Evolutionary conservation across 2,329 filamentous ascomycete genomes (phyloP).

Genomic region (Zymoseptoria brevis): DNA sequence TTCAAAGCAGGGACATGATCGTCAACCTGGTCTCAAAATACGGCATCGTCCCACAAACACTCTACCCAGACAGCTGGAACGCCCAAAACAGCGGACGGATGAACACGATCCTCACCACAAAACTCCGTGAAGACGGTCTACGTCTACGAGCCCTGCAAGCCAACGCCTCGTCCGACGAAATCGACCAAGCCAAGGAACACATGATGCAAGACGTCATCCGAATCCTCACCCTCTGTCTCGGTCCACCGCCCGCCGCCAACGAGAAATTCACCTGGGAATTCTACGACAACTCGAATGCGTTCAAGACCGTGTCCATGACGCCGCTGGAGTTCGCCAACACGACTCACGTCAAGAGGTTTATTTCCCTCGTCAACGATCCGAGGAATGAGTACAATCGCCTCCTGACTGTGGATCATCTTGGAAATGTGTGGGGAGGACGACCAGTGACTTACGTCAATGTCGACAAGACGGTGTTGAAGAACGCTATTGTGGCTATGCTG

Average conservation of each 20-base stretch:
- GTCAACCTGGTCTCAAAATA: constrained; percentile 81
- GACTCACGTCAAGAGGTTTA: constrained; percentile 58
- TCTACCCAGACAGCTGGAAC: constrained; percentile 79
- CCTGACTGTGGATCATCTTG: constrained; percentile 68
- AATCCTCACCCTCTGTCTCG: constrained; percentile 74
- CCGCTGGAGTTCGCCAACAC: constrained; percentile 66
- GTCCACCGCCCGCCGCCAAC: constrained; percentile 63
- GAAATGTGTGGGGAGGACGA: constrained; percentile 71
- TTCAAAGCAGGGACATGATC: constrained; percentile 62
- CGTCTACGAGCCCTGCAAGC: constrained; percentile 53
- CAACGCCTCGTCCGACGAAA: constrained; percentile 29
- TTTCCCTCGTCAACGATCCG: constrained; percentile 80
- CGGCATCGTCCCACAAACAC: constrained; percentile 66
- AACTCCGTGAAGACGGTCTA: constrained; percentile 80
- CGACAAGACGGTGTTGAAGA: constrained; percentile 63
- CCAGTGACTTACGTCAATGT: constrained; percentile 79
- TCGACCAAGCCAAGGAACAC: constrained; percentile 53
- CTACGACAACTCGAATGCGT: constrained; percentile 59
- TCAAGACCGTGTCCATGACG: constrained; percentile 55
- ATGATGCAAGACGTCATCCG: constrained; percentile 76
- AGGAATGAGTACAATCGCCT: constrained; percentile 65
- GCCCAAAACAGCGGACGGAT: constrained; percentile 62
- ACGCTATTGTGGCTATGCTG: constrained; percentile 68
- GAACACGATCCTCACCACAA: constrained; percentile 69
- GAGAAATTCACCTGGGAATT: constrained; percentile 74